Evolutionary conservation across 768 basidiomycete genomes (phyloP), one percentile per base, ranked within the genome.

Genomic region (Agaricus blazei): DNA sequence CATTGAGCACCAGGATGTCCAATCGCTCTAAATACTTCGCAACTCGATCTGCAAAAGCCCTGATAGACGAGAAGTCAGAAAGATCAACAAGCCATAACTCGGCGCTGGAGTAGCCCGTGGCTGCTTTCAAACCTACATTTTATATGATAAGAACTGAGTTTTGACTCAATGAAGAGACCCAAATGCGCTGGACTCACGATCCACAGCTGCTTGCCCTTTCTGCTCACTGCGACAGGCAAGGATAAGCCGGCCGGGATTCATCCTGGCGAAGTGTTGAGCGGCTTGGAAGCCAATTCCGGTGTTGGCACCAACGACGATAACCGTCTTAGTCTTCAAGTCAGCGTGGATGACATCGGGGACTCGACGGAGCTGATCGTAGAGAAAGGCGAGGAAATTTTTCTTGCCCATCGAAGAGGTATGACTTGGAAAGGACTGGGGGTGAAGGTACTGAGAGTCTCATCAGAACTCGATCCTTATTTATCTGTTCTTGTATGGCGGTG

Each of bases 251-350:
- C 58, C 70, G 9, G 75, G 68, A 45, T 70, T 70, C 78, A 79
- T 77, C 1, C 53, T 45, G 0, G 75, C 75, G 49, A 80, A 74
- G 53, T 78, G 76, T 56, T 72, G 75, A 3, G 74, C 65, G 1
- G 77, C 71, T 60, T 79, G 76, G 40, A 75, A 70, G 2, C 79
- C 79, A 4, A 80, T 57, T 3, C 79, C 83, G n/a, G 70, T 69
- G 58, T 84, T 84, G 9, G 80, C 76, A 11, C 72, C 72, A 36
- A 72, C 69, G 19, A 84, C 70, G 24, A 82, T 47, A 27, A 81
- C 72, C 9, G 77, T 79, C 60, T 77, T 78, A 7, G 73, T 75
- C 11, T 63, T 61, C 26, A 82, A 65, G 57, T 78, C 72, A 0
- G 62, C 67, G 2, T 62, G 59, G 19, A 67, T 65, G 3, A 75